Evolutionary conservation across 192 early-diverging fungal species (phyloP), one percentile per base, ranked within the genome.

Genomic region (Podila epigama): DNA sequence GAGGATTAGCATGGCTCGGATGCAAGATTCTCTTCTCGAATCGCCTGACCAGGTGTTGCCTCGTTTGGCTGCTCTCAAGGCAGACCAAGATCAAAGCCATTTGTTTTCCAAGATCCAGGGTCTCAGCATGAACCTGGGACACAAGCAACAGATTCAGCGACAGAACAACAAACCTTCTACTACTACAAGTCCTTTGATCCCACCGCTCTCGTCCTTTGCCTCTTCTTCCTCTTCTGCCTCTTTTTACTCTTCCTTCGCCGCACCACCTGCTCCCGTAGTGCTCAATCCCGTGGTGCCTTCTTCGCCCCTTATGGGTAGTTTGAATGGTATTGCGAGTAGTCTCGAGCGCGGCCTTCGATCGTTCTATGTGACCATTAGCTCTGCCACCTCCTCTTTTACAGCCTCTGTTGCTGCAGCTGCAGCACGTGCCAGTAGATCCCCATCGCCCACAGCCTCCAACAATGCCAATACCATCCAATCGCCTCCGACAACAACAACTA

Each of bases 321-420:
- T 36, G 1, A 41, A 68, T 3, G 53, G 59, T 4, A 31, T 69
- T 20, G 58, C 68, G 22, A 68, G 39, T 8, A 62, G 53, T 60
- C 40, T 64, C n/a, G 73, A 77, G 33, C 44, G 65, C 1, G 66
- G 64, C 5, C 40, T 68, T 3, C 60, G 60, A n/a, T 62, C 44
- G 50, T 64, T 77, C 22, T 60, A 59, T 16, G 27, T 50, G 8
- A 60, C 65, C 5, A 44, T 65, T 10, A 57, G 73, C n/a, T 77
- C 73, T 10, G 66, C 72, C 20, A 75, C 72, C 3, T 60, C 72
- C 4, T 77, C 73, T 16, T 68, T 64, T 37, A 6, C 29, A 2
- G n/a, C 0, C 52, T n/a, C 37, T 11, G 16, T 12, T 33, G 28
- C 42, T 1, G 1, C 29, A 51, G 13, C 60, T 11, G 40, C 31